A percentile compares a stretch with the other conserved stretches of the same genome.
Conservation (phyloP, 805 yeast species). For the Saccharomycopsis sp. region DNA sequence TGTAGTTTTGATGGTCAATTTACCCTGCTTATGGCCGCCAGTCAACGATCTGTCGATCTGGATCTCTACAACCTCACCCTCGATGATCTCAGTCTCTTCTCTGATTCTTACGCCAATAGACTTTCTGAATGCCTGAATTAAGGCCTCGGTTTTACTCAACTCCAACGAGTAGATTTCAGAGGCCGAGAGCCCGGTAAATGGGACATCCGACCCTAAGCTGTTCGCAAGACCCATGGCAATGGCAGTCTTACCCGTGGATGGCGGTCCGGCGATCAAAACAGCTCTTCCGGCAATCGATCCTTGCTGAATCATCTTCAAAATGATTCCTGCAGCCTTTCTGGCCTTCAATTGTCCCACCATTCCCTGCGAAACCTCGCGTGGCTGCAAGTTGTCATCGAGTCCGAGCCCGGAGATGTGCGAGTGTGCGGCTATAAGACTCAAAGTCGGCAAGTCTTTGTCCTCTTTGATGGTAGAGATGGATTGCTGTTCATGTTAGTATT, state of each 20-base stretch:
- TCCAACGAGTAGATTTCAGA: constrained; percentile 90
- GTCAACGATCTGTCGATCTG: constrained; percentile 89
- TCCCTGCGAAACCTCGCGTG: constrained; percentile 79
- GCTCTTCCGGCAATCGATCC: constrained; percentile 97
- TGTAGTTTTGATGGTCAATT: constrained; percentile 92
- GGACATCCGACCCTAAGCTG: constrained; percentile 63
- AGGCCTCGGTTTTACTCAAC: constrained; percentile 89
- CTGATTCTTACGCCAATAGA: constrained; percentile 92
- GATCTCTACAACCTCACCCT: constrained; percentile 97
- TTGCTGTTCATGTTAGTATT: neutral
- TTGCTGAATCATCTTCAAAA: constrained; percentile 86
- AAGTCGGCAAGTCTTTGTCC: constrained; percentile 47
- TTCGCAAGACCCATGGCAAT: constrained; percentile 90
- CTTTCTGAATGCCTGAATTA: constrained; percentile 93
- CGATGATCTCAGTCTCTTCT: constrained; percentile 93
- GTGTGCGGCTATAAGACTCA: constrained; percentile 91
- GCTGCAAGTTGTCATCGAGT: constrained; percentile 84
- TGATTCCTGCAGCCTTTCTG: constrained; percentile 91
- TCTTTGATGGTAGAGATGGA: constrained; percentile 25
- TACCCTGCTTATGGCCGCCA: constrained; percentile 98
- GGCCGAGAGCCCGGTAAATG: constrained; percentile 93
- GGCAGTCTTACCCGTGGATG: constrained; percentile 98
- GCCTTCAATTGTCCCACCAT: constrained; percentile 97
- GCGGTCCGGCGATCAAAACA: constrained; percentile 93
- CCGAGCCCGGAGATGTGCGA: constrained; percentile 96